These are phyloP conservation scores for Aspergillus flavus DNA, from an alignment of 2,329 filamentous ascomycete genomes.

Conservation along the genomic window DNA sequence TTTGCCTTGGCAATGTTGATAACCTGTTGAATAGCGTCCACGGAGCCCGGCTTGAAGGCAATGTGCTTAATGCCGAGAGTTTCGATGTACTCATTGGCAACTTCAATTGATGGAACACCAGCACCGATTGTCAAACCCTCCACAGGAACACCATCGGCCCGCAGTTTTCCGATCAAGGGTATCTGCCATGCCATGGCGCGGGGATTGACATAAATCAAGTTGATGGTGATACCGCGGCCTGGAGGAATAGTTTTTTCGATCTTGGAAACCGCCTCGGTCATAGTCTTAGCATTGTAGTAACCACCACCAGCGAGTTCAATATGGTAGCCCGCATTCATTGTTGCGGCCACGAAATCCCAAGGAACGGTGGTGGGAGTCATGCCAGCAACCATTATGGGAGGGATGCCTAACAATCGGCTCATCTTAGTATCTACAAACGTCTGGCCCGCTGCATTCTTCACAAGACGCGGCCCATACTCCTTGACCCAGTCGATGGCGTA, in stretches of 20 bases:
- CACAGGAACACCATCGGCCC: conserved; percentile 84
- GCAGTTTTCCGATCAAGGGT: conserved; percentile 75
- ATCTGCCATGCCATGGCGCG: conserved; percentile 92
- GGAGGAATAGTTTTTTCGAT: conserved; percentile 83
- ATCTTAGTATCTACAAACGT: conserved; percentile 97
- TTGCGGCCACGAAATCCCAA: conserved; percentile 89
- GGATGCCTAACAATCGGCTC: conserved; percentile 80
- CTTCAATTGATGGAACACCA: conserved; percentile 88
- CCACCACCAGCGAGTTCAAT: conserved; percentile 88
- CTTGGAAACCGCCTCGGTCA: conserved; percentile 81
- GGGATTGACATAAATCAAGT: conserved; percentile 89
- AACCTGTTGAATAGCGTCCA: conserved; percentile 83
- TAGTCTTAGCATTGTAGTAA: conserved; percentile 79
- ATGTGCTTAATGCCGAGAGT: conserved; percentile 92
- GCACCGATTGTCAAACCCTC: conserved; percentile 91
- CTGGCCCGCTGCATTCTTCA: conserved; percentile 84
- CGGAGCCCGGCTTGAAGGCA: conserved; percentile 86
- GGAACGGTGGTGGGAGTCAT: conserved; percentile 90
- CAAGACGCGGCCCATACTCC: conserved; percentile 88
- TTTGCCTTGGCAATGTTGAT: conserved; percentile 93
- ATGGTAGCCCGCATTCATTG: conserved; percentile 94
- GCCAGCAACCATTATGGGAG: conserved; percentile 84
- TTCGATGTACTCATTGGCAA: conserved; percentile 90
- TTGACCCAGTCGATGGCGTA: conserved; percentile 98
- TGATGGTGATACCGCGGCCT: conserved; percentile 84